Evolutionary conservation across 345 rosid species (phyloP).

Genomic region (thale cress (Arabidopsis thaliana)): TAIR10.1 NC_003076.8:22456001-22456500

Average conservation of each 20-base stretch:
- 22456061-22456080: slow-evolving; percentile 8
- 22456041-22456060: slow-evolving; percentile 60
- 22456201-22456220: slow-evolving; percentile 90
- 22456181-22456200: slow-evolving; percentile 98
- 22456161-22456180: slow-evolving; percentile 97
- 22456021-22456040: slow-evolving; percentile 97
- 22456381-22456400: slow-evolving; percentile 78
- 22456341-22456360: slow-evolving; percentile 86
- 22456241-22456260: slow-evolving; percentile 73
- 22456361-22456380: slow-evolving; percentile 66
- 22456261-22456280: slow-evolving; percentile 19
- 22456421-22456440: slow-evolving; percentile 80
- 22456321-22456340: slow-evolving; percentile 17
- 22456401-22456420: slow-evolving; percentile 80
- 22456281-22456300: slow-evolving; percentile 16
- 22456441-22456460: slow-evolving; percentile 75
- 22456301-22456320: not conserved
- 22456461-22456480: slow-evolving; percentile 90
- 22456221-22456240: slow-evolving; percentile 89
- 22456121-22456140: not conserved
- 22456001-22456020: slow-evolving; percentile 95
- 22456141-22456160: slow-evolving; percentile 58
- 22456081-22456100: not conserved
- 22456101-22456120: not conserved
- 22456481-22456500: slow-evolving; percentile 98